Conservation (phyloP, 495 filamentous ascomycete species). For the Stereocaulon alpinum region DNA sequence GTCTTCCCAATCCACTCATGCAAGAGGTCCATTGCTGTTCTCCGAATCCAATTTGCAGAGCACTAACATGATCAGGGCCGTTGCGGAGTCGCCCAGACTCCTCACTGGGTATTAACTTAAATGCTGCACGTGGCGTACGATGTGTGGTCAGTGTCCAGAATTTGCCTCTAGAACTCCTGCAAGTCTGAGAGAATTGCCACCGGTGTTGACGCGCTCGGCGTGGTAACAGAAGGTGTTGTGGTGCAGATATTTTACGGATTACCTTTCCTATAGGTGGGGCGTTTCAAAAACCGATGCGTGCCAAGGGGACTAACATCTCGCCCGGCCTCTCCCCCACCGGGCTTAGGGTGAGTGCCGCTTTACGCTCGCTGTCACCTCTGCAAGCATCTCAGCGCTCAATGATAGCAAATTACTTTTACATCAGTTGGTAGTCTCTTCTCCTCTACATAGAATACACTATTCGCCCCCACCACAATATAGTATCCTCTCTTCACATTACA, state of each 20-base stretch:
- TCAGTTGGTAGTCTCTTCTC: no score
- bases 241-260: neutral
- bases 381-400: no score
- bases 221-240: neutral
- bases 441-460: no score
- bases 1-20: conserved; percentile 2
- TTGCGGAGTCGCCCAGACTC: conserved; percentile 13
- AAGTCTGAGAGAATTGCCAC: neutral
- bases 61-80: conserved; percentile 8
- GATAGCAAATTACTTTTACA: no score
- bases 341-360: no score
- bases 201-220: neutral
- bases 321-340: no score
- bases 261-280: neutral
- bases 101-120: neutral
- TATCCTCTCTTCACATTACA: no score
- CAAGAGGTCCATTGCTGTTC: neutral
- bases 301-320: no score
- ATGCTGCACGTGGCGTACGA: neutral
- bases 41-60: neutral
- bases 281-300: neutral
- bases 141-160: neutral
- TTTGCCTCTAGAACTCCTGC: neutral
- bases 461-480: no score
- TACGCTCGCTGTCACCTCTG: no score